Evolutionary conservation across 805 yeast genomes (phyloP).

Genomic region (Sugiyamaella boreocaroliniensis): DNA sequence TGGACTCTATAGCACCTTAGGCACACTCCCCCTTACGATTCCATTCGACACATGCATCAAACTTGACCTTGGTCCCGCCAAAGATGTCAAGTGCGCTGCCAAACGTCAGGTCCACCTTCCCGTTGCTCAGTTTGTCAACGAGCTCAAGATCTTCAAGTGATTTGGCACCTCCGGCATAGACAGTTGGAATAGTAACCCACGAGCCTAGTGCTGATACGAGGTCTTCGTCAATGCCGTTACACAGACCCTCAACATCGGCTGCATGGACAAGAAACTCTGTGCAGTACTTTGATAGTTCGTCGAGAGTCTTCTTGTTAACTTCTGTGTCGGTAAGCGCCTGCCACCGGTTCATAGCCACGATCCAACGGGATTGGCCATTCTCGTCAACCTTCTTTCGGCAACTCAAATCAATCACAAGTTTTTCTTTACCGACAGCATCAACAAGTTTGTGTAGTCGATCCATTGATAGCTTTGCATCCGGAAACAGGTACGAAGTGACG

Average conservation of each 20-base stretch:
- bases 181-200: conserved; percentile 74
- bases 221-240: conserved; percentile 83
- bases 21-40: conserved; percentile 33
- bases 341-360: conserved; percentile 98
- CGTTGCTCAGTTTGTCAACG: conserved; percentile 63
- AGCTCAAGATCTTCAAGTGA: conserved; percentile 57
- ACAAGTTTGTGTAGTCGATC: conserved; percentile 48
- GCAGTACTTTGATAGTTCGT: conserved; percentile 54
- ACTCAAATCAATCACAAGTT: conserved; percentile 82
- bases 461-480: conserved; percentile 47
- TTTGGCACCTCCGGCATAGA: conserved; percentile 97
- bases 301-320: conserved; percentile 49
- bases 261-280: conserved; percentile 91
- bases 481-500: conserved; percentile 86
- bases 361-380: conserved; percentile 47
- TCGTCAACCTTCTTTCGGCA: conserved; percentile 50
- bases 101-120: conserved; percentile 83
- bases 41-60: conserved; percentile 73
- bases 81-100: conserved; percentile 93
- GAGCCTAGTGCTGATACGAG: conserved; percentile 65
- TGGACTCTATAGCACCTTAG: too few species aligned
- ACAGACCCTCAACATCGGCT: conserved; percentile 96
- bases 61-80: conserved; percentile 79
- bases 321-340: conserved; percentile 71
- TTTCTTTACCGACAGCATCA: conserved; percentile 50